A percentile compares a stretch with the other conserved stretches of the same genome.
Conservation (phyloP, 129 eudicot genomes). For the Lactuca sativa region DNA sequence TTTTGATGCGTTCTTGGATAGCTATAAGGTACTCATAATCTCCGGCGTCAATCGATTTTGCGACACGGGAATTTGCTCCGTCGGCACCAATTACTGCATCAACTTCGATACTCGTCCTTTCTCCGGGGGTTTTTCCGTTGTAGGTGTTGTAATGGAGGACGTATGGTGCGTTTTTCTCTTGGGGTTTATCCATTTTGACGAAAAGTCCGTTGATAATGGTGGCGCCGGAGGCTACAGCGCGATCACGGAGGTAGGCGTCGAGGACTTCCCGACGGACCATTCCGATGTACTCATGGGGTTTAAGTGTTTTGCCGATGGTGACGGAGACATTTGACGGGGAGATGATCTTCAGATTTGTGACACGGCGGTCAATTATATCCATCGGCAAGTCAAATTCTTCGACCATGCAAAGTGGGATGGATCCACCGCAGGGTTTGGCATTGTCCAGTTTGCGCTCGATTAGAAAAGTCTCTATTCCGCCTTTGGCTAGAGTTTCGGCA, state of each 20-base stretch:
- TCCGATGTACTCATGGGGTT: slow-evolving; percentile 75
- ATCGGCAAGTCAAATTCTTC: slow-evolving; percentile 58
- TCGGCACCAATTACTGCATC: slow-evolving; percentile 82
- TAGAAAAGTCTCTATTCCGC: slow-evolving; percentile 59
- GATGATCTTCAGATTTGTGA: slow-evolving; percentile 72
- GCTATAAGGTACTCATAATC: slow-evolving; percentile 69
- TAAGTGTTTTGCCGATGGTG: slow-evolving; percentile 55
- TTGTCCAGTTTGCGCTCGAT: slow-evolving; percentile 52
- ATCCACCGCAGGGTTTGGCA: slow-evolving; percentile 76
- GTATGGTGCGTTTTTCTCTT: slow-evolving; percentile 32
- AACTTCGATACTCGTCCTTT: slow-evolving; percentile 44
- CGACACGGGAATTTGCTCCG: slow-evolving; percentile 72
- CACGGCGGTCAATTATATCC: slow-evolving; percentile 62
- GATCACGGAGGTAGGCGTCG: slow-evolving; percentile 57
- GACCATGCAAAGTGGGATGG: slow-evolving; percentile 72
- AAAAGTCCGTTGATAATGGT: slow-evolving; percentile 58
- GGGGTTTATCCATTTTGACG: slow-evolving; percentile 60
- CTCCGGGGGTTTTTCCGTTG: slow-evolving; percentile 45
- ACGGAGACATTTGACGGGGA: slow-evolving; percentile 76
- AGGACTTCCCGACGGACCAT: slow-evolving; percentile 78
- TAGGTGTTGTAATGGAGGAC: slow-evolving; percentile 47
- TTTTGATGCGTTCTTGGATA: slow-evolving; percentile 55
- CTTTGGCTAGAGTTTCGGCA: slow-evolving; percentile 54
- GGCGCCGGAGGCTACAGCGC: slow-evolving; percentile 57
- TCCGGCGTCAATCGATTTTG: slow-evolving; percentile 56